Evolutionary conservation across 2,329 filamentous ascomycete genomes (phyloP), one percentile per base, ranked within the genome.

Genomic region (Microcyclosporella mali): DNA sequence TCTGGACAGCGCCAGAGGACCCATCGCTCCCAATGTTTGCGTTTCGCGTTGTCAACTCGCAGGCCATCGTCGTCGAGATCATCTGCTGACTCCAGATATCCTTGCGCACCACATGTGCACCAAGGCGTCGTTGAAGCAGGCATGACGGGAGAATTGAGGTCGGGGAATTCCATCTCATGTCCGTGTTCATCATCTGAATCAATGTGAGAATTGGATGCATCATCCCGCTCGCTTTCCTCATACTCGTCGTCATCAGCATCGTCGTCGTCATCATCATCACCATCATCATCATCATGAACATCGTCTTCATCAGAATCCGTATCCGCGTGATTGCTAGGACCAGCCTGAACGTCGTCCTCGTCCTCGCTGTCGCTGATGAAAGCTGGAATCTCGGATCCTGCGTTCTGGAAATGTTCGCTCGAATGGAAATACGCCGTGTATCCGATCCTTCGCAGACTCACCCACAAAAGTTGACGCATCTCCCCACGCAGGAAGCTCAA

Each of bases 371-470:
- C 51, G 33, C 47, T 45, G 36, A 54, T 42, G 32, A 70, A 70
- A 32, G 73, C 70, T 7, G 66, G 69, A 2, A 76, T 64, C 50
- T 75, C 73, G 18, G 70, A 68, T 2, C 70, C 72, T 2, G 50
- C 50, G 2, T 64, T 56, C 12, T 66, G 63, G 53, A 61, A 65
- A 38, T 68, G 63, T 29, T 55, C 47, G 10, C 37, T 35, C 18
- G 69, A 66, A 46, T 79, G 73, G 45, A 77, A 77, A 39, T 74
- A 67, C 28, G 64, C 67, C 2, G 71, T 72, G 53, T 84, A 84
- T 29, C 78, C 75, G 36, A 82, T 78, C 4, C 77, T 66, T 28
- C 76, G 68, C n/a, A 85, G 62, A 51, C 78, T 78, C 21, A 84
- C 70, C 70, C 78, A 81, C 34, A 81, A 74, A 12, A 84, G 63